Conservation (phyloP, 2,329 filamentous ascomycete species). For the Sporothrix dimorphospora region DNA sequence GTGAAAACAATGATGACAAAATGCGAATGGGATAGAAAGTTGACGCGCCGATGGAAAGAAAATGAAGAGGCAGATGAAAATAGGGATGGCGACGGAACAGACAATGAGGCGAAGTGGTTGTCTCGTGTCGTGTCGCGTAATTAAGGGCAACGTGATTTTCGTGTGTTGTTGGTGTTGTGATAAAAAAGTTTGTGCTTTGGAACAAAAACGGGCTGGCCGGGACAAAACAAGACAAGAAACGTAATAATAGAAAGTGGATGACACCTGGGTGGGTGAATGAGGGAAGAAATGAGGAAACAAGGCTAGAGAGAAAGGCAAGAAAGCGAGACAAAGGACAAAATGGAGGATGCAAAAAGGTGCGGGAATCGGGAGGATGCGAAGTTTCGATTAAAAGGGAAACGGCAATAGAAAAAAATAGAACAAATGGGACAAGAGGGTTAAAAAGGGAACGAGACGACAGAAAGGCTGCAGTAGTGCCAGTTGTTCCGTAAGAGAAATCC, state of each 20-base stretch:
- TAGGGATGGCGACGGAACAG: not conserved
- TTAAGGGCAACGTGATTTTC: conserved; percentile 20
- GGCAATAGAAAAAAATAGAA: not conserved
- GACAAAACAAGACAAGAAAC: not conserved
- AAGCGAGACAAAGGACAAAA: not conserved
- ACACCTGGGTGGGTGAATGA: not conserved
- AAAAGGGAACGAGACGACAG: not conserved
- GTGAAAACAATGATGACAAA: not conserved
- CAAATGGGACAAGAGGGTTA: not conserved
- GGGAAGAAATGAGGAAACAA: conserved; percentile 8
- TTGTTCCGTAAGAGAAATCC: conserved; percentile 6
- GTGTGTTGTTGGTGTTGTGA: conserved; percentile 23
- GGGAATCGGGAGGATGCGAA: not conserved
- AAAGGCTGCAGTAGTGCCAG: conserved; percentile 26
- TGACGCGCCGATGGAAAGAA: not conserved
- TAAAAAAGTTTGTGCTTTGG: conserved; percentile 5
- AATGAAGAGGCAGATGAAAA: not conserved
- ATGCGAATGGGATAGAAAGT: not conserved
- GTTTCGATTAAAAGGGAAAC: not conserved
- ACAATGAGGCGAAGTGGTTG: not conserved
- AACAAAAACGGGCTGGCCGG: not conserved
- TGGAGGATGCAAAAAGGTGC: not conserved
- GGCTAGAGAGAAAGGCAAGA: not conserved
- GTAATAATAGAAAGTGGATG: conserved; percentile 6
- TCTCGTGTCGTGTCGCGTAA: conserved; percentile 28